Evolutionary conservation across 192 early-diverging fungal species (phyloP).

Genomic region (Rhizophagus prolifer): DNA sequence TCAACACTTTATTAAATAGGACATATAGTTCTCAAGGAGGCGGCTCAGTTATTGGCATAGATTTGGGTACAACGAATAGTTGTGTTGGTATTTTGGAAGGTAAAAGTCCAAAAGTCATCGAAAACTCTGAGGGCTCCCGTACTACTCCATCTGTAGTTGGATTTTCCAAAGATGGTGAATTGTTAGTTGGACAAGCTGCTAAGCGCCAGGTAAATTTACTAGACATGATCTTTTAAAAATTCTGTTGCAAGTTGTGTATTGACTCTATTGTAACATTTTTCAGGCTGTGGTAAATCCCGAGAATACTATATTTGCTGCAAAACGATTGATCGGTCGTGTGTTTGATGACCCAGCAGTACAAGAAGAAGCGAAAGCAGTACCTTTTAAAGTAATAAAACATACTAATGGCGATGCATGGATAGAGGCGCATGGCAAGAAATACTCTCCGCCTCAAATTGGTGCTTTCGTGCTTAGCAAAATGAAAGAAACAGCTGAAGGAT

Average conservation of each 20-base stretch:
- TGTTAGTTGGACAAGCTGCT: constrained; percentile 92
- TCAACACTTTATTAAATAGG: neutral
- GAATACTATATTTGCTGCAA: constrained; percentile 97
- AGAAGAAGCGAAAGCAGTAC: constrained; percentile 83
- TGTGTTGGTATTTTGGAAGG: constrained; percentile 99
- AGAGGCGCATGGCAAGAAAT: constrained; percentile 89
- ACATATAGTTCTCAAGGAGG: constrained; percentile 72
- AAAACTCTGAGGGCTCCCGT: constrained; percentile 94
- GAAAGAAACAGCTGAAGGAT: constrained; percentile 87
- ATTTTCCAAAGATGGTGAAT: constrained; percentile 93
- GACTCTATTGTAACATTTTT: neutral
- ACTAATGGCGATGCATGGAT: constrained; percentile 99
- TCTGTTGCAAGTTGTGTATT: neutral
- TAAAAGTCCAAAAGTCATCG: constrained; percentile 93
- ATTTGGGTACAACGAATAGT: constrained; percentile 99
- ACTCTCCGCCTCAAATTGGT: constrained; percentile 94
- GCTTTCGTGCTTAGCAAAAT: constrained; percentile 96
- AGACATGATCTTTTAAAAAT: neutral
- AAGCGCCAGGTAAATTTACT: constrained; percentile 78
- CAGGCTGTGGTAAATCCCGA: constrained; percentile 96
- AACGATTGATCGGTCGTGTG: constrained; percentile 95
- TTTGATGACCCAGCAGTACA: constrained; percentile 88
- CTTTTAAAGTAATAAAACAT: constrained; percentile 94
- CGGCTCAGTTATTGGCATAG: constrained; percentile 91
- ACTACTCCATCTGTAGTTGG: constrained; percentile 98